phyloP scores from a whole-genome alignment of 106 monocot species.

The Apostasia ramifera region DNA sequence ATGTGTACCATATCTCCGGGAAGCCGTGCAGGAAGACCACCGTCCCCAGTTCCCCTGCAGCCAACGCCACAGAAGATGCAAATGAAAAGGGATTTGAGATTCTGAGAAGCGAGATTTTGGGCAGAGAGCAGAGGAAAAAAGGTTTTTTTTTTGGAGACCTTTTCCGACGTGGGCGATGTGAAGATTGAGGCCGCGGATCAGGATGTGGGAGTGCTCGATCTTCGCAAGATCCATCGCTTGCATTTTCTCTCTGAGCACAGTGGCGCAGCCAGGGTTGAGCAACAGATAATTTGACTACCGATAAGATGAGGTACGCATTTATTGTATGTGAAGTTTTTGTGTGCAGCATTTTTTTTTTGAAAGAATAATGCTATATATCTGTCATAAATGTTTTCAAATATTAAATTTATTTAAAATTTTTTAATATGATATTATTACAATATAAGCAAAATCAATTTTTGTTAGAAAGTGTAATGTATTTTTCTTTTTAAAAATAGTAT shows the following conservation, averaged over 20 bases:
- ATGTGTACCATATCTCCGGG: conserved; percentile 92
- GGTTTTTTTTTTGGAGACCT: conserved; percentile 12
- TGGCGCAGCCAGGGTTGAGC: too few relatives aligned
- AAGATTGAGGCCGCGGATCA: conserved; percentile 35
- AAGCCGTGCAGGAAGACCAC: conserved; percentile 70
- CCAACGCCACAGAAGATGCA: background rate
- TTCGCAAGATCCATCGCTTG: conserved; percentile 6
- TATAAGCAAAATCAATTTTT: too few relatives aligned
- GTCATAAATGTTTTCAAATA: too few relatives aligned
- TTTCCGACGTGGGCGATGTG: conserved; percentile 51
- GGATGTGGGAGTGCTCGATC: conserved; percentile 42
- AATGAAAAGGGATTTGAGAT: background rate
- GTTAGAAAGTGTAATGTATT: too few relatives aligned
- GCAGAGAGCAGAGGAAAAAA: background rate
- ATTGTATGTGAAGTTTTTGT: too few relatives aligned
- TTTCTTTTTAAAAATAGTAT: too few relatives aligned
- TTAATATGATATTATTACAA: background rate
- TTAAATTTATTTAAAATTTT: too few relatives aligned
- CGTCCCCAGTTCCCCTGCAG: conserved; percentile 39
- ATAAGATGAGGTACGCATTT: too few relatives aligned
- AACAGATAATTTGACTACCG: too few relatives aligned
- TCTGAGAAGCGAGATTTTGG: background rate
- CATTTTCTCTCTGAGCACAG: background rate
- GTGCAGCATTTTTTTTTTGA: too few relatives aligned
- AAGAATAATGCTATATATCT: too few relatives aligned